These are phyloP conservation scores for Plectosphaerella cucumerina DNA, from an alignment of 2,329 filamentous ascomycete species.

Conservation along the genomic window DNA sequence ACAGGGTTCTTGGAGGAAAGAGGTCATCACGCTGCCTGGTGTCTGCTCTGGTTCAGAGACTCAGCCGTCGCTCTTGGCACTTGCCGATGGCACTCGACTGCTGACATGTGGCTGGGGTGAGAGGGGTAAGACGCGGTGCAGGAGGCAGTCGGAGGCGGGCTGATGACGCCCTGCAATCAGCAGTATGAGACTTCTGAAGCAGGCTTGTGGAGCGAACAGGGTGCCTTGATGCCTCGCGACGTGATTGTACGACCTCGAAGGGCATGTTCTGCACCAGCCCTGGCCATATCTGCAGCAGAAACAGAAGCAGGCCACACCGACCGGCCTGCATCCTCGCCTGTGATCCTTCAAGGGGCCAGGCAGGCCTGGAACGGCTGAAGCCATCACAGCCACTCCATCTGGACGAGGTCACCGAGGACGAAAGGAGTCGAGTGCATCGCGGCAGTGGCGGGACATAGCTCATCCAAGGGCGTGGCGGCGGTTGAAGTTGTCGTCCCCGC, in stretches of 20 bases:
- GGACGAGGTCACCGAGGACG: background rate
- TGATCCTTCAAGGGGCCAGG: background rate
- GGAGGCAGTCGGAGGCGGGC: background rate
- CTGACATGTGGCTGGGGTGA: background rate
- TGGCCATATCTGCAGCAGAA: too few species aligned
- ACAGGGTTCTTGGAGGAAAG: background rate
- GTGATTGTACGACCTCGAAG: too few species aligned
- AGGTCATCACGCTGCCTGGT: background rate
- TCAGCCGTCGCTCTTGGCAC: too few species aligned
- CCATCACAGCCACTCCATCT: background rate
- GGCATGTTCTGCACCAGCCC: too few species aligned
- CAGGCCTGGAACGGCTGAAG: background rate
- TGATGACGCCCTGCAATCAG: background rate
- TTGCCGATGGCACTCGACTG: background rate
- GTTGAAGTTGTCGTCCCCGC: too few species aligned
- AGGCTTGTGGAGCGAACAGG: background rate
- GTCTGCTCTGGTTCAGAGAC: too few species aligned
- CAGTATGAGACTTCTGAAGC: background rate
- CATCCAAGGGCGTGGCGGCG: background rate
- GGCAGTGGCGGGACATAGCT: background rate
- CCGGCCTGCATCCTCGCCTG: background rate
- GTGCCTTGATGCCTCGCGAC: too few species aligned
- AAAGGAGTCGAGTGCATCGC: background rate
- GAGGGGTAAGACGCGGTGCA: background rate
- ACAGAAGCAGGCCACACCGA: too few species aligned